Conservation (phyloP, 2,329 filamentous ascomycete genomes). For the Diaporthe destruens region DNA sequence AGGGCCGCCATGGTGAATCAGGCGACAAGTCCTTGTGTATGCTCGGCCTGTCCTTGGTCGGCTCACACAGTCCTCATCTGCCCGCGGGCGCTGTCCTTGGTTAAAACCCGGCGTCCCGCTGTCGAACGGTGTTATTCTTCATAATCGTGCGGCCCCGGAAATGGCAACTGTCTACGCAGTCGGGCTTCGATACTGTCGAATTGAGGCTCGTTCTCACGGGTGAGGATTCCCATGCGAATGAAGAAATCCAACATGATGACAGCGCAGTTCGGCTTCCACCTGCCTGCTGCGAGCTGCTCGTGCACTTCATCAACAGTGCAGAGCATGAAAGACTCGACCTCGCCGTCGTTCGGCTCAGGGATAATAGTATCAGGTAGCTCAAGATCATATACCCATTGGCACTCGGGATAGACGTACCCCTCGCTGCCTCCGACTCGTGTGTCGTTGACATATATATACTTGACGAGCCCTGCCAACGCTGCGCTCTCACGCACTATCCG, state of each 20-base stretch:
- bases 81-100: not conserved
- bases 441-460: slow-evolving; percentile 87
- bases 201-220: slow-evolving; percentile 80
- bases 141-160: slow-evolving; percentile 75
- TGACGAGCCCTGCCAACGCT: slow-evolving; percentile 76
- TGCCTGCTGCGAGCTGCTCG: slow-evolving; percentile 74
- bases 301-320: slow-evolving; percentile 82
- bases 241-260: slow-evolving; percentile 91
- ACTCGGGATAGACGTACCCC: slow-evolving; percentile 88
- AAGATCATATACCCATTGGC: slow-evolving; percentile 92
- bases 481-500: slow-evolving; percentile 73
- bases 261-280: slow-evolving; percentile 95
- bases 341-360: slow-evolving; percentile 85
- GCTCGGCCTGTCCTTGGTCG: not conserved
- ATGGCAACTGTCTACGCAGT: slow-evolving; percentile 83
- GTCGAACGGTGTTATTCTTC: slow-evolving; percentile 28
- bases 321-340: slow-evolving; percentile 88
- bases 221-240: slow-evolving; percentile 84
- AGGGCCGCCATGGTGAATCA: not conserved
- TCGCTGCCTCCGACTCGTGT: slow-evolving; percentile 82
- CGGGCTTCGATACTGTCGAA: slow-evolving; percentile 81
- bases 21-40: not conserved
- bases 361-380: slow-evolving; percentile 76
- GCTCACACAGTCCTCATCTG: not conserved
- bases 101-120: not conserved